Evolutionary conservation across 2,329 filamentous ascomycete species (phyloP).

Genomic region (Tolypocladium inflatum): DNA sequence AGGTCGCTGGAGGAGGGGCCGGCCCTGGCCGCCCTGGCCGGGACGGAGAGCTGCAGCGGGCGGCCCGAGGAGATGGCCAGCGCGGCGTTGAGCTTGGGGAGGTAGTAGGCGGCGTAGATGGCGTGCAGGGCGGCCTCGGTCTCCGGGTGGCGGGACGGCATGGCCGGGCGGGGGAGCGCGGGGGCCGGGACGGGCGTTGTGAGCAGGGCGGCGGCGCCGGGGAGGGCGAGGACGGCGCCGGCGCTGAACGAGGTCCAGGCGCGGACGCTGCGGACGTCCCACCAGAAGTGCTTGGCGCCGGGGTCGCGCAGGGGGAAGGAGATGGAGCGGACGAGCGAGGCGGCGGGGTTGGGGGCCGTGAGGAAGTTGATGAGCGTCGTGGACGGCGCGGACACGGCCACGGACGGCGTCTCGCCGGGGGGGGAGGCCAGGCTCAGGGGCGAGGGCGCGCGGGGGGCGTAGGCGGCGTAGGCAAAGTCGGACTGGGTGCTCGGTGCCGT

Average conservation of each 20-base stretch:
- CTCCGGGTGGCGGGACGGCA: slow-evolving; percentile 59
- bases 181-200: slow-evolving; percentile 55
- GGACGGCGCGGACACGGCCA: slow-evolving; percentile 34
- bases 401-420: slow-evolving; percentile 29
- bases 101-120: slow-evolving; percentile 70
- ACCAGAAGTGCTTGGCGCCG: slow-evolving; percentile 82
- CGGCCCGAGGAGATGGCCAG: slow-evolving; percentile 64
- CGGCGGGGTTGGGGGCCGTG: slow-evolving; percentile 69
- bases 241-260: slow-evolving; percentile 76
- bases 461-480: slow-evolving; percentile 36
- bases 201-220: slow-evolving; percentile 63
- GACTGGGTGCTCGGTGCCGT: slow-evolving; percentile 8
- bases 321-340: slow-evolving; percentile 71
- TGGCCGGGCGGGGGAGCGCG: slow-evolving; percentile 49
- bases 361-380: slow-evolving; percentile 74
- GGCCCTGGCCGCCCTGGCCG: slow-evolving; percentile 17
- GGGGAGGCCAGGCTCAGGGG: slow-evolving; percentile 30
- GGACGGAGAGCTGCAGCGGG: slow-evolving; percentile 44
- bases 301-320: slow-evolving; percentile 58
- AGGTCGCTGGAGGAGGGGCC: slow-evolving; percentile 37
- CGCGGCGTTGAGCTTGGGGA: slow-evolving; percentile 79
- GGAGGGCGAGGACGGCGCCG: slow-evolving; percentile 60
- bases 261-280: slow-evolving; percentile 82
- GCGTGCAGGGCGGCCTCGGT: slow-evolving; percentile 67
- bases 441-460: slow-evolving; percentile 35